Base-by-base conservation (phyloP, 352 stramenopile genomes). In the Phytophthora cryptogea region DNA sequence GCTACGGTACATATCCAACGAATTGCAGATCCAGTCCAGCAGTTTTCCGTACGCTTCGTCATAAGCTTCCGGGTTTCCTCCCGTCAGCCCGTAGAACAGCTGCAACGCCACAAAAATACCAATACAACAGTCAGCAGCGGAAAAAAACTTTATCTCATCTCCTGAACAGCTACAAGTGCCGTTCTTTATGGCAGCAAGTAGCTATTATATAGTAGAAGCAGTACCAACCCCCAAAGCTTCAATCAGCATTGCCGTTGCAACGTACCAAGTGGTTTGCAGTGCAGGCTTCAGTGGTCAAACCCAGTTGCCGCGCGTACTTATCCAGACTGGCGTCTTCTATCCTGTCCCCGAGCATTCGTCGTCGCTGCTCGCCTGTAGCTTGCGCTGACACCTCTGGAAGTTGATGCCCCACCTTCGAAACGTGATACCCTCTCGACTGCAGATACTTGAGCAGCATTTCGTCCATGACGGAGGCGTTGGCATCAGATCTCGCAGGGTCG, bases 1-100 rank as follows among this genome's bases (percentile, higher is more conserved):
- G 63, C 83, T 89, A 51, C 89, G 89, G 66, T 92, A 92, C 82
- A 92, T 89, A 49, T 94, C 86, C 10, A 94, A 65, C 59, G 86
- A 89, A 61, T 92, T 92, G 66, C 78, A 86, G 44, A 94, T 87
- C 86, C 86, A 94, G 37, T 89, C 78, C 36, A 90, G 43, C n/a
- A 94, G 67, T 58, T 80, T 74, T 14, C 53, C 52, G 61, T 93
- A 94, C 52, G 81, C 79, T 5, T 89, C 76, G n/a, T 81, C 70
- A 56, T 90, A 94, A 20, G 70, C 66, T 20, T 56, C 55, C 4
- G 83, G 78, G 42, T 92, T 71, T 16, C 80, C 83, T 8, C 66
- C 63, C 1, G 78, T 82, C 31, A 94, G 69, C 23, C 81, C 83
- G 56, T 90, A 85, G 52, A 92, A 94, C 30, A 94, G 60, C 80